Evolutionary conservation across 495 filamentous ascomycete genomes (phyloP), one percentile per base, ranked within the genome.

Genomic region (Trichodelitschia bisporula): DNA sequence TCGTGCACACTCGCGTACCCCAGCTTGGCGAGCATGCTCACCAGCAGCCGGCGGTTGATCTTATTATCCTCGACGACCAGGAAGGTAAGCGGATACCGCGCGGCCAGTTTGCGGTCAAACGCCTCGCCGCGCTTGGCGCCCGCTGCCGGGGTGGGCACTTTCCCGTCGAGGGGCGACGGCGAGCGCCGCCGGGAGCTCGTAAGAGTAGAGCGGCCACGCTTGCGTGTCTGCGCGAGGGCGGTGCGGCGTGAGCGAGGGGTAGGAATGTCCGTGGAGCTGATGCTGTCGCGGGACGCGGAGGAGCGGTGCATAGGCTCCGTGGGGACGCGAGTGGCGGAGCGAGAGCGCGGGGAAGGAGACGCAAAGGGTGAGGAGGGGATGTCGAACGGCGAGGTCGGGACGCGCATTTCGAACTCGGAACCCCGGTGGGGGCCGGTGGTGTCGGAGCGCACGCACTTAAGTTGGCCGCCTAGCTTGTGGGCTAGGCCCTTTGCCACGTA

Each of bases 31-130:
- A 83, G 56, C 64, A 77, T 77, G 39, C 54, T 66, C 18, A 73
- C 61, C 13, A 77, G 55, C 2, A 83, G 62, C 21, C 62, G 65
- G n/a, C 76, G 69, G 44, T 82, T 82, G 43, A 79, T 74, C 21
- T 58, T 60, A 51, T 82, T 83, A 50, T 83, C 76, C 51, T 83
- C 76, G 11, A 69, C 77, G 4, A 83, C 67, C 3, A 82, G 60
- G 38, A 73, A 72, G 11, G 62, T 72, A 9, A 82, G 52, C 2
- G 72, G 72, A 38, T 63, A 53, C 35, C 62, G 63, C 27, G 54
- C 49, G 4, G 64, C 67, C 9, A 76, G 59, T 5, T 54, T 37
- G 14, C 42, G 38, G 38, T 62, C 55, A 27, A 37, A 33, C 30
- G 39, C 15, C 31, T 33, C 38, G 38, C 35, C 18, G 23, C n/a